These are phyloP conservation scores for Boletus calvinii DNA, from an alignment of 1,284 basidiomycete species.

Conservation along the genomic window DNA sequence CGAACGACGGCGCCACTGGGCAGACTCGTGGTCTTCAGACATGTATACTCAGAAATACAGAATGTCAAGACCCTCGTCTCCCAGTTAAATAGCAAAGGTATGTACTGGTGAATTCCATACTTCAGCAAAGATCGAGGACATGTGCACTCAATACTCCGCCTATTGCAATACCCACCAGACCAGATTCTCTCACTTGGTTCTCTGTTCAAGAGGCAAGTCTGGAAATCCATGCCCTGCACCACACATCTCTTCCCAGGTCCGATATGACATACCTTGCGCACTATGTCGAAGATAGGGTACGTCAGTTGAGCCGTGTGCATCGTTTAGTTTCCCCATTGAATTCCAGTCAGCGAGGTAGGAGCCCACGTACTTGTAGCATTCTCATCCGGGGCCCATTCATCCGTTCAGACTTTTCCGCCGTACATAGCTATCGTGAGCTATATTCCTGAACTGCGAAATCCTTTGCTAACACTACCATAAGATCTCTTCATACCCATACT, in stretches of 20 bases:
- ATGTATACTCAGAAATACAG: conserved; percentile 6
- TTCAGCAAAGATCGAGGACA: conserved; percentile 10
- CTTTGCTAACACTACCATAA: background rate
- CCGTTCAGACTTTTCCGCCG: background rate
- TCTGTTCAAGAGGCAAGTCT: background rate
- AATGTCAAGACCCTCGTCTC: background rate
- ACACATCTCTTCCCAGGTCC: background rate
- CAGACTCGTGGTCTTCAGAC: background rate
- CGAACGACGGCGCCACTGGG: conserved; percentile 14
- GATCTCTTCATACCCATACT: conserved; percentile 4
- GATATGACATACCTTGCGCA: conserved; percentile 11
- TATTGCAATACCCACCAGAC: conserved; percentile 13
- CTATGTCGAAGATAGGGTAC: conserved; percentile 13
- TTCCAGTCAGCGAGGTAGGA: background rate
- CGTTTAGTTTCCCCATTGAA: background rate
- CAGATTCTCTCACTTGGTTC: background rate
- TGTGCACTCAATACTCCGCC: conserved; percentile 16
- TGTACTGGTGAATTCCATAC: conserved; percentile 15
- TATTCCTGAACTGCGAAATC: background rate
- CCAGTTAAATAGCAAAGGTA: conserved; percentile 24
- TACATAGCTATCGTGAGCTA: conserved; percentile 12
- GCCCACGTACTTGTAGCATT: background rate
- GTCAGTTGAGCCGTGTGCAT: background rate
- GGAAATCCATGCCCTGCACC: conserved; percentile 1
- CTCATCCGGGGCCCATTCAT: background rate